Evolutionary conservation across 495 filamentous ascomycete species (phyloP).

Genomic region (Trypethelium eluteriae): DNA sequence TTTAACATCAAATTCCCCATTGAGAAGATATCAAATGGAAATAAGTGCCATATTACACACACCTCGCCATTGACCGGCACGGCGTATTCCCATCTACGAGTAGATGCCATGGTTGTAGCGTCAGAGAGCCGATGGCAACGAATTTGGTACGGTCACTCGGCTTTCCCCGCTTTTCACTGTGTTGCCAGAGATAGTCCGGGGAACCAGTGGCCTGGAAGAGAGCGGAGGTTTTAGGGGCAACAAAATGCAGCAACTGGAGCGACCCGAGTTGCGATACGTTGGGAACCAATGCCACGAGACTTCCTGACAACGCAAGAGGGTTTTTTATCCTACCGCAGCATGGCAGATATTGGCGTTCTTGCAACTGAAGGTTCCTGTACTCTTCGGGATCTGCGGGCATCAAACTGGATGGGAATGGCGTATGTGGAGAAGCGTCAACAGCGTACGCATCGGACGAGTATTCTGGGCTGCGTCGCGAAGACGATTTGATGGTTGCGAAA

Average conservation of each 20-base stretch:
- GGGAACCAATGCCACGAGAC: too few relatives aligned
- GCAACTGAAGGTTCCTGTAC: background rate
- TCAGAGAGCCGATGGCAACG: background rate
- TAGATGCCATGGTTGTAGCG: background rate
- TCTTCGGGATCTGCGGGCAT: background rate
- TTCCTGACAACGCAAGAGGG: too few relatives aligned
- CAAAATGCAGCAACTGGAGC: too few relatives aligned
- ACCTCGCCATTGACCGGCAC: conserved; percentile 9
- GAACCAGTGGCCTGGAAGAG: too few relatives aligned
- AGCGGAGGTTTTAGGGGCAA: too few relatives aligned
- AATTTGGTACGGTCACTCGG: background rate
- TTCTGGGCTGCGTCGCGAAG: background rate
- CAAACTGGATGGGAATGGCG: background rate
- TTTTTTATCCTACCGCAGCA: too few relatives aligned
- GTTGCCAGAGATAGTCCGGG: background rate
- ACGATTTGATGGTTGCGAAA: background rate
- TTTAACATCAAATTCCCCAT: background rate
- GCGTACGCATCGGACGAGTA: background rate
- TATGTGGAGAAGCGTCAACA: background rate
- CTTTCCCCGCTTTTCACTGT: background rate
- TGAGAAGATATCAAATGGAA: background rate
- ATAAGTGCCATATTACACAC: background rate
- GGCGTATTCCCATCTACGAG: background rate
- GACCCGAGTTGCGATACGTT: too few relatives aligned
- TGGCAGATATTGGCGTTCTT: background rate